phyloP scores from a whole-genome alignment of 805 yeast species.

The Tetrapisispora phaffii region DNA sequence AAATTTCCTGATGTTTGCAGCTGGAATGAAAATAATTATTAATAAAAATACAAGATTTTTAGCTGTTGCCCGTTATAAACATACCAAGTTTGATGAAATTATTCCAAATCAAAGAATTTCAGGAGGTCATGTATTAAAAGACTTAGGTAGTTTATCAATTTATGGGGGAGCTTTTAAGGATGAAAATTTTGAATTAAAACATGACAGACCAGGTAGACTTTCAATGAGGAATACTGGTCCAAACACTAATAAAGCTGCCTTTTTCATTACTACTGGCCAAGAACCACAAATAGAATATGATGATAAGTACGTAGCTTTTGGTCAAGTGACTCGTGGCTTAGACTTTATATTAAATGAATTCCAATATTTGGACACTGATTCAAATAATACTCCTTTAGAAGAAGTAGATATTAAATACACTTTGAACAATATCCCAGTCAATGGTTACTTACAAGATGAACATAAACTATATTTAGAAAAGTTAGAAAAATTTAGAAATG shows the following conservation, averaged over 20 bases:
- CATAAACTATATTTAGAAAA: constrained; percentile 13
- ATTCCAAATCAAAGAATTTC: constrained; percentile 70
- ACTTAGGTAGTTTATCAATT: constrained; percentile 70
- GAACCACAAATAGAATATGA: constrained; percentile 41
- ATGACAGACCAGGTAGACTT: constrained; percentile 57
- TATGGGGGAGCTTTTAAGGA: constrained; percentile 67
- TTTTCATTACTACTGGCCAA: constrained; percentile 52
- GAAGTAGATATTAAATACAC: constrained; percentile 31
- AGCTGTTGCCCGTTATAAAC: constrained; percentile 37
- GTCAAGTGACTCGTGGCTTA: constrained; percentile 61
- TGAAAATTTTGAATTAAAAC: constrained; percentile 63
- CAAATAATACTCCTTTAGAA: constrained; percentile 5
- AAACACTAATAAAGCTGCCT: constrained; percentile 61
- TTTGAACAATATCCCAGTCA: constrained; percentile 17
- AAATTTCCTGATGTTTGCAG: constrained; percentile 46
- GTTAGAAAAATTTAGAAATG: constrained; percentile 18
- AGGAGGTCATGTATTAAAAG: constrained; percentile 78
- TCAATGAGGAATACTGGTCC: constrained; percentile 60
- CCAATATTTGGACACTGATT: constrained; percentile 43
- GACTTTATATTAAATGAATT: constrained; percentile 48
- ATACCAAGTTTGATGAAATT: constrained; percentile 63
- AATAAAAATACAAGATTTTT: constrained; percentile 7
- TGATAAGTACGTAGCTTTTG: constrained; percentile 65
- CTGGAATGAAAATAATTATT: constrained; percentile 31
- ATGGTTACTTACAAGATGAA: constrained; percentile 8